Evolutionary conservation across 2,329 filamentous ascomycete genomes (phyloP).

Genomic region (Ceratocystis smalleyi): DNA sequence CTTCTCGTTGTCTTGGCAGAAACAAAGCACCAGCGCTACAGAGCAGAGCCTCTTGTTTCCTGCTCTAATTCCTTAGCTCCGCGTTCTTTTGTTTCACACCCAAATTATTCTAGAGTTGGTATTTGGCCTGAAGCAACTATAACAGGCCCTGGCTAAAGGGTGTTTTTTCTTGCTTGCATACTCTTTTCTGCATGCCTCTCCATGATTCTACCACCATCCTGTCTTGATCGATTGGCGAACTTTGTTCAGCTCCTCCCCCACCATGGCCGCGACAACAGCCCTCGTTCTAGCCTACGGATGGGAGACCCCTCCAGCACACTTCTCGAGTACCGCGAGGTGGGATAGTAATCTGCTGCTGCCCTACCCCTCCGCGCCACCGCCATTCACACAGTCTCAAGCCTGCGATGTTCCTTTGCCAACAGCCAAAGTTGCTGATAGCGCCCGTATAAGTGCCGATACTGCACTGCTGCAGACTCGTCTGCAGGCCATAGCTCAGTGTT

Average conservation of each 20-base stretch:
- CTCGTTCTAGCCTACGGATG: neutral
- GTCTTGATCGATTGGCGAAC: neutral
- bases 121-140: neutral
- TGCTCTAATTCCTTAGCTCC: neutral
- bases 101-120: neutral
- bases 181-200: neutral
- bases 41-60: neutral
- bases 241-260: neutral
- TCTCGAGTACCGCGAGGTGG: neutral
- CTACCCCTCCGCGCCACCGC: neutral
- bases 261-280: neutral
- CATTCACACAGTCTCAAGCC: neutral
- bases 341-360: neutral
- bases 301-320: neutral
- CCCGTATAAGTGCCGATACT: neutral
- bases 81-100: neutral
- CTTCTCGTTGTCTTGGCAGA: neutral
- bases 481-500: neutral
- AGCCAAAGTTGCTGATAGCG: neutral
- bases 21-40: neutral
- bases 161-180: too few species aligned
- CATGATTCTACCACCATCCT: neutral
- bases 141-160: neutral
- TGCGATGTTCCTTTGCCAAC: neutral
- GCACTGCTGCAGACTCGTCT: neutral